These are phyloP conservation scores for Metschnikowia continentalis DNA, from an alignment of 805 yeast genomes.

Conservation along the genomic window DNA sequence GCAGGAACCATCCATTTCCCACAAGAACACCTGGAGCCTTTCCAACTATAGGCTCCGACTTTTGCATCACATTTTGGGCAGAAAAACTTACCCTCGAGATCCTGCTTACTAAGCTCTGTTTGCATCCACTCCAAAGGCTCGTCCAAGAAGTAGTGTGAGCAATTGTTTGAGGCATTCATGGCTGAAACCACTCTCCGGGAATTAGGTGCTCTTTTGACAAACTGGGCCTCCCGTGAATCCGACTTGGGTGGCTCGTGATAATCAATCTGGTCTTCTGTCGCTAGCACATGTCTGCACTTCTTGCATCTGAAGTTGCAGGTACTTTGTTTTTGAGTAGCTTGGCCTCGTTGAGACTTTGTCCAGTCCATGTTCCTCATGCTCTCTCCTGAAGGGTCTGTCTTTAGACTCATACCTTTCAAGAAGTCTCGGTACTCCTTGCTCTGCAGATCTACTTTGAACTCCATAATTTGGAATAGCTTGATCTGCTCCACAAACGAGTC, in stretches of 20 bases:
- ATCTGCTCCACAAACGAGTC: conserved; percentile 71
- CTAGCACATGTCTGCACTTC: conserved; percentile 71
- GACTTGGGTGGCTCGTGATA: conserved; percentile 64
- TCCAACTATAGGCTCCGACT: conserved; percentile 92
- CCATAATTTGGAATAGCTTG: conserved; percentile 47
- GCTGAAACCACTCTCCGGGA: conserved; percentile 57
- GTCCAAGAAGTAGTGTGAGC: conserved; percentile 75
- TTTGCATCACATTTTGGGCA: conserved; percentile 85
- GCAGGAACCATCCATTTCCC: conserved; percentile 96
- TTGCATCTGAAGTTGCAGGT: conserved; percentile 61
- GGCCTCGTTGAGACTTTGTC: conserved; percentile 12
- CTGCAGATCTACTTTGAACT: conserved; percentile 22
- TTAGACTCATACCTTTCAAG: conserved; percentile 22
- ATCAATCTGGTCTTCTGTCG: conserved; percentile 57
- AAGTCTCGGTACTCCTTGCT: conserved; percentile 25
- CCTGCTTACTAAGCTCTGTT: conserved; percentile 64
- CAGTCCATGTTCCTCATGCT: conserved; percentile 11
- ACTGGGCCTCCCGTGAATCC: conserved; percentile 61
- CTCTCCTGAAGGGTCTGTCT: conserved; percentile 15
- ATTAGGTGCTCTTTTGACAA: conserved; percentile 59
- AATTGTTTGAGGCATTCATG: conserved; percentile 52
- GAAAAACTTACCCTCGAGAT: conserved; percentile 77
- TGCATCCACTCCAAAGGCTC: conserved; percentile 96
- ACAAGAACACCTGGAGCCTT: conserved; percentile 89
- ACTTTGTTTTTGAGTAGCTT: conserved; percentile 3